These are phyloP conservation scores for Fusarium sarcochroum DNA, from an alignment of 2,329 filamentous ascomycete genomes.

Conservation along the genomic window DNA sequence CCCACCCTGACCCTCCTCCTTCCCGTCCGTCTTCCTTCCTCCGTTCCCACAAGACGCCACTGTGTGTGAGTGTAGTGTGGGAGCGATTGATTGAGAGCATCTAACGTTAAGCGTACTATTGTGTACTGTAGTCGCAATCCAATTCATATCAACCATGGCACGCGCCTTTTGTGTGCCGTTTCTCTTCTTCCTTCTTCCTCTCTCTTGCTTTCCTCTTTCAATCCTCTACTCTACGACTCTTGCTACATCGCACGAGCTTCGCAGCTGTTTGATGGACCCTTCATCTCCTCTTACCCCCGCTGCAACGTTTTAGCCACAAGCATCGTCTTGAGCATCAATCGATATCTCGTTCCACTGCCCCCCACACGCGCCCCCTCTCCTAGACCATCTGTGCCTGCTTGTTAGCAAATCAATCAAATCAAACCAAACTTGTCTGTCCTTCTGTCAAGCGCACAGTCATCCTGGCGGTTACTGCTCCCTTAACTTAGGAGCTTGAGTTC, in stretches of 20 bases:
- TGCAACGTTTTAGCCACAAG: constrained; percentile 22
- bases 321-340: constrained; percentile 45
- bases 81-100: constrained; percentile 18
- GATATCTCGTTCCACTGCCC: constrained; percentile 49
- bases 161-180: constrained; percentile 21
- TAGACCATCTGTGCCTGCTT: constrained; percentile 25
- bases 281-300: constrained; percentile 25
- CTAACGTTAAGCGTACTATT: constrained; percentile 2
- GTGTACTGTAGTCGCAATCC: constrained; percentile 9
- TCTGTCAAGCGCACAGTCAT: constrained; percentile 33
- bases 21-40: constrained; percentile 28
- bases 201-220: constrained; percentile 3
- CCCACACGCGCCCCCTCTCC: constrained; percentile 39
- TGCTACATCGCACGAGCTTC: constrained; percentile 27
- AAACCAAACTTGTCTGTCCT: neutral
- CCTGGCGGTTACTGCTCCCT: constrained; percentile 26
- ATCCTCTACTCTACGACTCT: constrained; percentile 11
- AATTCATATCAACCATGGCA: constrained; percentile 39
- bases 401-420: constrained; percentile 32
- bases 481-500: constrained; percentile 12
- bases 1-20: constrained; percentile 21
- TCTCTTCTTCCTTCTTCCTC: constrained; percentile 5
- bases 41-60: constrained; percentile 33
- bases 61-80: constrained; percentile 14
- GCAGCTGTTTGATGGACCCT: constrained; percentile 31